These are phyloP conservation scores for Amanita fuliginea DNA, from an alignment of 768 basidiomycete genomes.

Conservation along the genomic window DNA sequence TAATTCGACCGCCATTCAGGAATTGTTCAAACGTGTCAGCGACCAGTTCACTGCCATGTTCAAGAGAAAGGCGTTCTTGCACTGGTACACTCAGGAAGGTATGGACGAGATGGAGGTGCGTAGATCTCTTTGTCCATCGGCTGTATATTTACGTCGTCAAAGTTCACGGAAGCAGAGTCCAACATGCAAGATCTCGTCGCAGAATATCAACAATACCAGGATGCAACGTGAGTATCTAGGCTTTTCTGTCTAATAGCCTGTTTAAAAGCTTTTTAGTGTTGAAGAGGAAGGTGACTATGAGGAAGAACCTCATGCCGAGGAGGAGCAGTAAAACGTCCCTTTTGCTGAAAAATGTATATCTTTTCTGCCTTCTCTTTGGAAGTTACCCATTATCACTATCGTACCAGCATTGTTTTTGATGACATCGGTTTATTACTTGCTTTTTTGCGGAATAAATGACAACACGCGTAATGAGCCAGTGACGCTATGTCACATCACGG, in stretches of 20 bases:
- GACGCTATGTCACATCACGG: background rate
- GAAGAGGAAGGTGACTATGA: constrained; percentile 89
- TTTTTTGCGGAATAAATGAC: constrained; percentile 6
- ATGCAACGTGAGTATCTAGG: constrained; percentile 63
- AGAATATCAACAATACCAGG: constrained; percentile 96
- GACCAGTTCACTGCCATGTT: constrained; percentile 99
- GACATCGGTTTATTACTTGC: constrained; percentile 3
- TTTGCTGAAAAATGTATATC: constrained; percentile 8
- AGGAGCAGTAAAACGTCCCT: constrained; percentile 29
- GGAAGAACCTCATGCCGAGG: constrained; percentile 57
- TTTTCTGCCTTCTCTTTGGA: constrained; percentile 5
- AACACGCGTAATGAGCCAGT: background rate
- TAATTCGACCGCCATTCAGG: constrained; percentile 95
- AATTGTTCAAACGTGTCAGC: constrained; percentile 96
- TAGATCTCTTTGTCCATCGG: background rate
- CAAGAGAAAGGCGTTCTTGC: constrained; percentile 96
- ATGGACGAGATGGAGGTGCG: constrained; percentile 95
- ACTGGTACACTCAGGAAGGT: constrained; percentile 99
- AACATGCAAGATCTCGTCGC: constrained; percentile 99
- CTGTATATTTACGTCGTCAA: constrained; percentile 3
- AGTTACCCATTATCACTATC: constrained; percentile 6
- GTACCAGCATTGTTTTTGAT: constrained; percentile 7
- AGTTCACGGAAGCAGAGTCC: constrained; percentile 97
- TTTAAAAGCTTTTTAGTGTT: constrained; percentile 29
- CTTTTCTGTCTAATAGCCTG: background rate